phyloP scores from a whole-genome alignment of 2,329 filamentous ascomycete species.

The Parastagonospora nodorum region DNA sequence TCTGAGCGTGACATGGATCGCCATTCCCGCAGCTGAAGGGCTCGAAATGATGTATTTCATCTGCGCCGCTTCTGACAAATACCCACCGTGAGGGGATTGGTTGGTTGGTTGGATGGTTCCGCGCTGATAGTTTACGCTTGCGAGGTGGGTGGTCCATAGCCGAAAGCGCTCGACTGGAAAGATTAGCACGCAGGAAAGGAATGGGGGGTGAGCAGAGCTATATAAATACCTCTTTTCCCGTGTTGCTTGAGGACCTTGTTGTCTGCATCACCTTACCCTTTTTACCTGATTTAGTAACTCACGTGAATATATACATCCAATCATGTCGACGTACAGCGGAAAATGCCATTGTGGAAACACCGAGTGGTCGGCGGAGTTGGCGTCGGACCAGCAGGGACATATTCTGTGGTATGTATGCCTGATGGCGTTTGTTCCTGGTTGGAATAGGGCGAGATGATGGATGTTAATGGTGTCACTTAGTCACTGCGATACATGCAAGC shows the following conservation, averaged over 20 bases:
- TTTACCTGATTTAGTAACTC: background rate
- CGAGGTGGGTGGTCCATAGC: background rate
- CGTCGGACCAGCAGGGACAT: conserved; percentile 51
- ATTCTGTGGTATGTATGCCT: conserved; percentile 50
- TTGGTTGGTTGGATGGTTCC: too few relatives aligned
- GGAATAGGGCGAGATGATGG: background rate
- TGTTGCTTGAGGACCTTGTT: conserved; percentile 14
- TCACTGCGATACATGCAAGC: conserved; percentile 64
- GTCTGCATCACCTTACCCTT: conserved; percentile 1
- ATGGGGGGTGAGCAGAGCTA: background rate
- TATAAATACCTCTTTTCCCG: conserved; percentile 3
- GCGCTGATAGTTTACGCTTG: too few relatives aligned
- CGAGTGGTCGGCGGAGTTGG: conserved; percentile 58
- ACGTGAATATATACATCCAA: background rate
- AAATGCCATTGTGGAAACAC: conserved; percentile 62
- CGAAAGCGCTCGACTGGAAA: background rate
- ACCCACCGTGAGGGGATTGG: background rate
- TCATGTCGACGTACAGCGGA: conserved; percentile 55
- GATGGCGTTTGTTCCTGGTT: background rate
- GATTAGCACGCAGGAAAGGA: background rate
- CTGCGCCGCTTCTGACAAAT: conserved; percentile 5
- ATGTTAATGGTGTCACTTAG: conserved; percentile 30
- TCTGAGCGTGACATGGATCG: too few relatives aligned
- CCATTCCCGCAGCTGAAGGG: too few relatives aligned
- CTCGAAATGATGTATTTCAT: background rate